Conservation (phyloP, 176 grass and related monocot genomes). For the maize (Zea mays) region DNA sequence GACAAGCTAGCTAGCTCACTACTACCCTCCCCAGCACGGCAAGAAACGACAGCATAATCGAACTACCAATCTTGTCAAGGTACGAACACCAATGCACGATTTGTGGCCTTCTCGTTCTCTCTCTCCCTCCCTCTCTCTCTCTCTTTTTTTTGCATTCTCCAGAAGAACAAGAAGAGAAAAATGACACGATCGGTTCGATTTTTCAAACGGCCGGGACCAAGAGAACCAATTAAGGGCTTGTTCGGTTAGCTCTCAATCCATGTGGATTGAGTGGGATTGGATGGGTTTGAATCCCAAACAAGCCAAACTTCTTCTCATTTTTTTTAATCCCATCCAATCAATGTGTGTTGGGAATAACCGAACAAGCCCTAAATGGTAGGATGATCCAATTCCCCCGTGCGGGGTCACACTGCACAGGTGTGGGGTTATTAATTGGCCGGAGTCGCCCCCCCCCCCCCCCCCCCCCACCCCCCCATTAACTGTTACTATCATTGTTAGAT, state of each 20-base stretch:
- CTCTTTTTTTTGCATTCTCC: background rate
- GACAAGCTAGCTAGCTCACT: background rate
- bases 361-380: too few relatives aligned
- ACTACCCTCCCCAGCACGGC: background rate
- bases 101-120: background rate
- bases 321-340: too few relatives aligned
- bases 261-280: too few relatives aligned
- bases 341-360: too few relatives aligned
- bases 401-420: constrained; percentile 7
- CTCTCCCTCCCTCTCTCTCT: background rate
- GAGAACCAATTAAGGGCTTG: too few relatives aligned
- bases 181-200: background rate
- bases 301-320: too few relatives aligned
- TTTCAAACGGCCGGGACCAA: constrained; percentile 13
- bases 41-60: background rate
- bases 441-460: background rate
- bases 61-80: constrained; percentile 38
- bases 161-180: background rate
- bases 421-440: constrained; percentile 49
- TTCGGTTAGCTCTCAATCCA: too few relatives aligned
- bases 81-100: background rate
- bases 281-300: too few relatives aligned
- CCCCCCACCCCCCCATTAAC: too few relatives aligned
- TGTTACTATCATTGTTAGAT: background rate
- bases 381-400: too few relatives aligned